These are phyloP conservation scores for Metschnikowia sp. DNA, from an alignment of 805 yeast species.

Conservation along the genomic window DNA sequence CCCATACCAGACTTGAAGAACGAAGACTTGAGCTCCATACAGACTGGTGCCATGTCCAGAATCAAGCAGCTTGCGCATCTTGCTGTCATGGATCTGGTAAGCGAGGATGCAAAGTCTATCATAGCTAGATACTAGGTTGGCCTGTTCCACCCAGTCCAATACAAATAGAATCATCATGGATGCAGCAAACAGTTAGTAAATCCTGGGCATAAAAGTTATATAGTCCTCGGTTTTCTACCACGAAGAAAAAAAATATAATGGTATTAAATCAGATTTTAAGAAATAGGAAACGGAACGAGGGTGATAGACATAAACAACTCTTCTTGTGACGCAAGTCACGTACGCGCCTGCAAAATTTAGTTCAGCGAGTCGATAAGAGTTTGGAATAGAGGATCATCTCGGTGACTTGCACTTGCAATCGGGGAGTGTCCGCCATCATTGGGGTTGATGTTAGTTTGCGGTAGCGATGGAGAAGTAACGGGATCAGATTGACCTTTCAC, in stretches of 20 bases:
- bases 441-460: constrained; percentile 1
- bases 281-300: too few relatives aligned
- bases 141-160: too few relatives aligned
- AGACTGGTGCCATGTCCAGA: constrained; percentile 23
- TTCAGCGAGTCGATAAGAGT: constrained; percentile 6
- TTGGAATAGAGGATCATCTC: constrained; percentile 4
- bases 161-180: too few relatives aligned
- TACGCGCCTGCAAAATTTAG: neutral
- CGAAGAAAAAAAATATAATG: too few relatives aligned
- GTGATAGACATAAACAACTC: neutral
- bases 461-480: neutral
- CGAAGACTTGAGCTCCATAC: constrained; percentile 30
- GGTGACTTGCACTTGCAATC: neutral
- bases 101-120: constrained; percentile 15
- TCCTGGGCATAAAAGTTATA: too few relatives aligned
- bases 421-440: neutral
- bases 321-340: neutral
- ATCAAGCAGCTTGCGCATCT: constrained; percentile 25
- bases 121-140: constrained; percentile 7
- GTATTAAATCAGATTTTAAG: too few relatives aligned
- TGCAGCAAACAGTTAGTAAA: too few relatives aligned
- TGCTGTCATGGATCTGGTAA: constrained; percentile 28
- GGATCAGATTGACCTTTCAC: constrained; percentile 2
- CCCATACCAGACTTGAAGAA: constrained; percentile 56
- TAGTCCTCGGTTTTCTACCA: too few relatives aligned